Evolutionary conservation across 2,329 filamentous ascomycete genomes (phyloP), one percentile per base, ranked within the genome.

Genomic region (Acephala macrosclerotiorum): DNA sequence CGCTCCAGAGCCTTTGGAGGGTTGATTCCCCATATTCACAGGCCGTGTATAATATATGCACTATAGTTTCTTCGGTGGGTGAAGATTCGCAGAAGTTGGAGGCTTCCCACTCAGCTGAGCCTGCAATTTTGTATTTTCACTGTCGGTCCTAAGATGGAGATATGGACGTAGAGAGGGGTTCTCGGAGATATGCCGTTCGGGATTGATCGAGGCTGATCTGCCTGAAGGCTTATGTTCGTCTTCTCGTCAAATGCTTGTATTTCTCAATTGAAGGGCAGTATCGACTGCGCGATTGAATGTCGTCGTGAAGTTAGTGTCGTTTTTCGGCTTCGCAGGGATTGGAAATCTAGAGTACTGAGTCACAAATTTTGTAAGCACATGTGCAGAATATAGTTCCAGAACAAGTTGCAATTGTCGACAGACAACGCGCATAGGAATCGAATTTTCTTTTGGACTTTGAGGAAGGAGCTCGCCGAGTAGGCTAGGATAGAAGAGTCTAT

Each of bases 1-100:
- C 18, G 68, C 59, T 20, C 74, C 74, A 47, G 73, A 73, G 69
- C 73, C 70, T 65, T 77, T 78, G 73, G 91, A 94, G 74, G 84
- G 85, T 80, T 92, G 88, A 79, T 93, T 94, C 77, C 91, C 91
- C 91, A 94, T 94, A 29, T 64, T 72, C 47, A 35, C 40, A n/a
- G 16, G 33, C 25, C 29, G 14, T 3, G 12, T 20, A 8, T 58
- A 9, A n/a, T 58, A 47, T 55, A 14, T 35, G 36, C 57, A 58
- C n/a, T 14, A 22, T 33, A 9, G 56, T 49, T 56, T 8, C 22
- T 47, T 18, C 11, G 14, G 45, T 42, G 33, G 49, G 20, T 16
- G 59, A 18, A 51, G 22, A 18, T 49, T 58, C 35, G 51, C 40
- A 45, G 12, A 51, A 33, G 5, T 18, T 16, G 22, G 33, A 57